A percentile compares a stretch with the other conserved stretches of the same genome.
Evolutionary conservation across 768 basidiomycete species (phyloP).

Genomic region (Russula griseocarnosa): DNA sequence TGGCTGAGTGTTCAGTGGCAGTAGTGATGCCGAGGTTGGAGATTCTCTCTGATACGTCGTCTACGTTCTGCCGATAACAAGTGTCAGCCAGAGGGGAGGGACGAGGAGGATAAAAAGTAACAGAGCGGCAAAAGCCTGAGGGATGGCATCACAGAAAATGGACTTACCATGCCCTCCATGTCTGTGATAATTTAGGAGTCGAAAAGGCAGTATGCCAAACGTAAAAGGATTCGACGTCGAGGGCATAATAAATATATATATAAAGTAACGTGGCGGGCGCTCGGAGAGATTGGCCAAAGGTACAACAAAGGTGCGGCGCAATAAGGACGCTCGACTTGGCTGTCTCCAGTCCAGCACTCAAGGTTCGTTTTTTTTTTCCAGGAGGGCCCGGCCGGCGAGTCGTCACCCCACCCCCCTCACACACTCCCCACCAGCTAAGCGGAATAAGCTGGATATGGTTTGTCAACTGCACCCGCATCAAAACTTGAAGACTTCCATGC

Average conservation of each 20-base stretch:
- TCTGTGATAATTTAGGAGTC: neutral
- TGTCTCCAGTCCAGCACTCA: too few relatives aligned
- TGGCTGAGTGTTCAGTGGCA: neutral
- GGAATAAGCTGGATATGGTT: neutral
- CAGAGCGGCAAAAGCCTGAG: too few relatives aligned
- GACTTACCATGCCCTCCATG: constrained; percentile 15
- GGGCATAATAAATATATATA: neutral
- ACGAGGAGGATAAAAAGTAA: neutral
- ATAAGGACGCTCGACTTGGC: neutral
- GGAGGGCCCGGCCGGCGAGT: neutral
- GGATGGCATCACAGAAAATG: neutral
- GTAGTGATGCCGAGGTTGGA: constrained; percentile 6
- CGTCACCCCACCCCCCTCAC: too few relatives aligned
- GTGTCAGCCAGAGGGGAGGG: neutral
- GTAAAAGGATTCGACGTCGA: neutral
- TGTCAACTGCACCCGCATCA: neutral
- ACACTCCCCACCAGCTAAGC: too few relatives aligned
- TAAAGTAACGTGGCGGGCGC: constrained; percentile 11
- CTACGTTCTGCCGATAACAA: constrained; percentile 2
- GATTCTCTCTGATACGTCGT: constrained; percentile 1
- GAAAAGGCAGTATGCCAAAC: neutral
- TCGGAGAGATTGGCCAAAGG: neutral
- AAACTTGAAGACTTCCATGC: neutral
- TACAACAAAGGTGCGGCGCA: neutral
- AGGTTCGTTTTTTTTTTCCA: too few relatives aligned